Conservation (phyloP, 331 rosid genomes). For the Pyracantha coccinea region DNA sequence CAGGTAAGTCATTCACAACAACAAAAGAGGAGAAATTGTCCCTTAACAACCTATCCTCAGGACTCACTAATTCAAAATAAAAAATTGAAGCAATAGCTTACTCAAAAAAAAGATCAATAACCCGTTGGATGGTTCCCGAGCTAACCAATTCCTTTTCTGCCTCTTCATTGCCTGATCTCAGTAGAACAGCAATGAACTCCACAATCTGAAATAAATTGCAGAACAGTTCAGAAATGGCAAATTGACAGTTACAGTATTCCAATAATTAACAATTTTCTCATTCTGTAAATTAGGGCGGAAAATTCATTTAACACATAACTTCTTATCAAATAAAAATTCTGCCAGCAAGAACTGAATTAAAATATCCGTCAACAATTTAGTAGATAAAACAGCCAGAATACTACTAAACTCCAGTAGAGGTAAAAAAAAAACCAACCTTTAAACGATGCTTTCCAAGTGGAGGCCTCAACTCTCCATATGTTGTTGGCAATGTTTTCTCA, state of each 20-base stretch:
- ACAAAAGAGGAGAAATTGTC: conserved; percentile 1
- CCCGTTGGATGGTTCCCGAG: conserved; percentile 75
- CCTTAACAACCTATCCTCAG: not conserved
- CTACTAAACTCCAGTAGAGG: not conserved
- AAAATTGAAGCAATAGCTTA: conserved; percentile 28
- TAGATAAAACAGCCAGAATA: not conserved
- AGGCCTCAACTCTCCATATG: conserved; percentile 94
- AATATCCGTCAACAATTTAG: not conserved
- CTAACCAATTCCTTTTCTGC: conserved; percentile 82
- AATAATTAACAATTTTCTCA: not conserved
- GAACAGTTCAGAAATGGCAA: not conserved
- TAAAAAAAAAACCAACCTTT: conserved; percentile 47
- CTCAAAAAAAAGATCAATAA: conserved; percentile 96
- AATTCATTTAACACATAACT: not conserved
- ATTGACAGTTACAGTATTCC: not conserved
- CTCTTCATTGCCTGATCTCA: conserved; percentile 65
- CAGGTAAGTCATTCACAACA: not conserved
- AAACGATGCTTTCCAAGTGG: conserved; percentile 97
- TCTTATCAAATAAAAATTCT: not conserved
- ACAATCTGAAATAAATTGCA: conserved; percentile 56
- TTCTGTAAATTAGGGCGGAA: too few species aligned
- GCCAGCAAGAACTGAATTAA: not conserved
- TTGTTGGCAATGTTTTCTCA: conserved; percentile 72
- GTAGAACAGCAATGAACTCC: conserved; percentile 85
- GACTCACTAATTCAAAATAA: not conserved